Evolutionary conservation across 2,329 filamentous ascomycete species (phyloP), one percentile per base, ranked within the genome.

Genomic region (Pestalotiopsis fici): DNA sequence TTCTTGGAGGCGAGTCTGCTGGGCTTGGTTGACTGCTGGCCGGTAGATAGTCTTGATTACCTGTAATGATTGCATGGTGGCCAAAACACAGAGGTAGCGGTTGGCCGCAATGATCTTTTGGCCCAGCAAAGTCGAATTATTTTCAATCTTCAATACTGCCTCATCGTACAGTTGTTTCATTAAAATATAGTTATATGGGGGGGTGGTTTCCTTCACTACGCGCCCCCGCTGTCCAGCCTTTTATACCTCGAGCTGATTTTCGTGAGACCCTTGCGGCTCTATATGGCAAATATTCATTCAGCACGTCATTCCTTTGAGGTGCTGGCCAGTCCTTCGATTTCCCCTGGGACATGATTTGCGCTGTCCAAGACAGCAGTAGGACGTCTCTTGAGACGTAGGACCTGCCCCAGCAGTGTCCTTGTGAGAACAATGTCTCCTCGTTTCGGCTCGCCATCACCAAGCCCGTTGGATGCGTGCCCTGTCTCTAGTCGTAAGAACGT

Each of bases 401-500:
- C 43, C 43, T 50, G 43, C 43, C n/a, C 43, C 18, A 50, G 43
- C 18, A 50, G 43, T 50, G 43, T 50, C 43, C 9, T 50, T 50
- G 43, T 23, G 43, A 50, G 43, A 50, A 50, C 18, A 18, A 55
- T 64, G 27, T 31, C 61, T 23, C 15, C 39, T 31, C 47, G 47
- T 54, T 18, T 28, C 61, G 39, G 37, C 21, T 37, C 43, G 43
- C n/a, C 61, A 21, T 37, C 47, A 43, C 37, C 60, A 23, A 47
- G 27, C 28, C 57, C 35, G 60, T 15, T 47, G 21, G 59, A 35
- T 61, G 27, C 39, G 21, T 35, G 61, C 47, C 66, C 50, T 35
- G 50, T 56, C 59, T 64, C 67, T 71, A 70, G 72, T 72, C 69
- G 71, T 65, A 66, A 71, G 60, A 69, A 72, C 69, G 69, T 72